Percentiles rank a stretch among this genome's conserved stretches.
These are phyloP conservation scores for Neurospora sp. DNA, from an alignment of 495 filamentous ascomycete genomes.

Conservation along the genomic window DNA sequence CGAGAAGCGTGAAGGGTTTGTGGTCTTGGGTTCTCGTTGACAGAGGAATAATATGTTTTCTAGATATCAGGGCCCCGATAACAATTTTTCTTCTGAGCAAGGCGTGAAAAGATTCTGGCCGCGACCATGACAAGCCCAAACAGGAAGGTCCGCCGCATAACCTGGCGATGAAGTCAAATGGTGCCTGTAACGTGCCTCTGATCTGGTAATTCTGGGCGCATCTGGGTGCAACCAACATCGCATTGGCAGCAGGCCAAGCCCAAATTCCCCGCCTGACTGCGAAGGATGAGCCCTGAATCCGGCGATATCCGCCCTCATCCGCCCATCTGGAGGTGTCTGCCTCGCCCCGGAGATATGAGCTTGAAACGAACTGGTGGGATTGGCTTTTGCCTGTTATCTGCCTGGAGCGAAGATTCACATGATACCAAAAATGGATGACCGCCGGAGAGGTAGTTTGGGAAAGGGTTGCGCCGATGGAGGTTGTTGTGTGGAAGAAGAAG, in stretches of 20 bases:
- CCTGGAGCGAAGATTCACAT: background rate
- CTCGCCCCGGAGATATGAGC: background rate
- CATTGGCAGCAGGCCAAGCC: background rate
- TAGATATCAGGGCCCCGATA: background rate
- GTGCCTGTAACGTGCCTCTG: background rate
- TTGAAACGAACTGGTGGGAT: background rate
- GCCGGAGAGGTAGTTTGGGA: background rate
- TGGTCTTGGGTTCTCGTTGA: too few species aligned
- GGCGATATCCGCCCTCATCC: background rate
- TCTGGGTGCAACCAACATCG: background rate
- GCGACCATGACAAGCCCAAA: slow-evolving; percentile 1
- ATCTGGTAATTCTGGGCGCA: background rate
- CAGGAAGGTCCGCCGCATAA: slow-evolving; percentile 9
- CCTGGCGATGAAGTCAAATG: background rate
- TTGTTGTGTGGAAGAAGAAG: background rate
- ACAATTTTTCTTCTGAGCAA: background rate
- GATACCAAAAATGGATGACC: background rate
- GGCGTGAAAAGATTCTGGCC: background rate
- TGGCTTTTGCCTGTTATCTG: background rate
- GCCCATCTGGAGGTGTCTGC: background rate
- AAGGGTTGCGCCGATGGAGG: background rate
- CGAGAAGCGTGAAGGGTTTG: background rate
- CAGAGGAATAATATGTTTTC: background rate
- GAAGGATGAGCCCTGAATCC: background rate
- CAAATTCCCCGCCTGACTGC: background rate